Conservation (phyloP, 257 asterid genomes). For the Salvia splendens region DNA sequence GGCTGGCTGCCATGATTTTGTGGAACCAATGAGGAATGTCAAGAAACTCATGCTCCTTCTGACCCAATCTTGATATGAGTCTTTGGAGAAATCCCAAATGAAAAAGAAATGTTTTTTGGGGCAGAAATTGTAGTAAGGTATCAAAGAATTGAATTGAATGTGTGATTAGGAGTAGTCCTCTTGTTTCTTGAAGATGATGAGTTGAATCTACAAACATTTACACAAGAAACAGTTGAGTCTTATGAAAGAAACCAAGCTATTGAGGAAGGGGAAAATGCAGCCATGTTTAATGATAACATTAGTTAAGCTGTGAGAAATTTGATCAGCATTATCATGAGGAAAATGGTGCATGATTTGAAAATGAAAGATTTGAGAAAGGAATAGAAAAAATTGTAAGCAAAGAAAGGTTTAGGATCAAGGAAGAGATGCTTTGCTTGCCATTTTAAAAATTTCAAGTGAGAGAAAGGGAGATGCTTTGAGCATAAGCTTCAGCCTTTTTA, state of each 20-base stretch:
- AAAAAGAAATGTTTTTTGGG: background rate
- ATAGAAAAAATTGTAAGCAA: conserved; percentile 73
- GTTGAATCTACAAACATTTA: background rate
- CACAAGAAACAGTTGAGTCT: too few relatives aligned
- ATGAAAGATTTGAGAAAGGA: conserved; percentile 38
- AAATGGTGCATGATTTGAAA: conserved; percentile 7
- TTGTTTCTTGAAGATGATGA: background rate
- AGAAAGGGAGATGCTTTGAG: conserved; percentile 51
- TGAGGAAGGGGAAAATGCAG: conserved; percentile 28
- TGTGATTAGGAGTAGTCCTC: background rate
- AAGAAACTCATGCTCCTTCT: conserved; percentile 60
- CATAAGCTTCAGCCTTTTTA: conserved; percentile 53
- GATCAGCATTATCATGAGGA: conserved; percentile 39
- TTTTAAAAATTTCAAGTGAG: conserved; percentile 10
- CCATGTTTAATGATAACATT: conserved; percentile 27
- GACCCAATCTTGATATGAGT: conserved; percentile 12
- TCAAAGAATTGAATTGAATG: conserved; percentile 32
- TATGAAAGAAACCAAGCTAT: conserved; percentile 20
- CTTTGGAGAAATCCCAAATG: conserved; percentile 3
- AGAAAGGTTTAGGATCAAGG: conserved; percentile 56
- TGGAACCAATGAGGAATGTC: conserved; percentile 78
- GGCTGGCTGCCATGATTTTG: conserved; percentile 87
- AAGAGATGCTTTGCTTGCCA: conserved; percentile 76
- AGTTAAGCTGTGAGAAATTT: conserved; percentile 23
- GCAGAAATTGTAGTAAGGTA: background rate